Evolutionary conservation across 345 rosid species (phyloP).

Genomic region (Eucalyptus paniculata): DNA sequence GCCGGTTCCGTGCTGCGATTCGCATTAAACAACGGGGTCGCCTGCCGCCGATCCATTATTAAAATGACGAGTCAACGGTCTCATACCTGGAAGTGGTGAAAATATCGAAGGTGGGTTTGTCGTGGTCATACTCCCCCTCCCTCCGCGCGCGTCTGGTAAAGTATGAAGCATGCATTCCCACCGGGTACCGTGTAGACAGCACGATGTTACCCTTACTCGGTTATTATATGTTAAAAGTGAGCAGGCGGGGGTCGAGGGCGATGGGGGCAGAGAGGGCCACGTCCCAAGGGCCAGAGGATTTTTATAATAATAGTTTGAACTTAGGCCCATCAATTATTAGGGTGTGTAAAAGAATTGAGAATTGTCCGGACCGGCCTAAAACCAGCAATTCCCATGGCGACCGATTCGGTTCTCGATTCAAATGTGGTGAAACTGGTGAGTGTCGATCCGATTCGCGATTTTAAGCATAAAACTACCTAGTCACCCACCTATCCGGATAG

Average conservation of each 20-base stretch:
- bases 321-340: too few species aligned
- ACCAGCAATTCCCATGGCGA: fast-evolving
- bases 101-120: neutral
- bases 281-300: too few species aligned
- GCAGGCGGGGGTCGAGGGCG: too few species aligned
- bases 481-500: too few species aligned
- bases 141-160: too few species aligned
- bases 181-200: neutral
- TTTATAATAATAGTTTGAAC: too few species aligned
- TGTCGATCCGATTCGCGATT: too few species aligned
- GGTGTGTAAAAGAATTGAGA: too few species aligned
- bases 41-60: neutral
- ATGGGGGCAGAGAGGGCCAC: too few species aligned
- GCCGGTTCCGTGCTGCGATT: neutral
- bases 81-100: neutral
- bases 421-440: too few species aligned
- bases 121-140: neutral
- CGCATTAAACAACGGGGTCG: neutral
- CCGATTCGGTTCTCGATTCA: fast-evolving
- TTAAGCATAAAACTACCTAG: fast-evolving
- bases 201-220: neutral
- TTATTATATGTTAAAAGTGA: too few species aligned
- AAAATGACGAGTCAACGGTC: too few species aligned
- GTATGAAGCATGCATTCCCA: neutral
- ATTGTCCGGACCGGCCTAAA: fast-evolving